Base-by-base conservation (phyloP, 2,329 filamentous ascomycete species). In the Colletotrichum lentis region DNA sequence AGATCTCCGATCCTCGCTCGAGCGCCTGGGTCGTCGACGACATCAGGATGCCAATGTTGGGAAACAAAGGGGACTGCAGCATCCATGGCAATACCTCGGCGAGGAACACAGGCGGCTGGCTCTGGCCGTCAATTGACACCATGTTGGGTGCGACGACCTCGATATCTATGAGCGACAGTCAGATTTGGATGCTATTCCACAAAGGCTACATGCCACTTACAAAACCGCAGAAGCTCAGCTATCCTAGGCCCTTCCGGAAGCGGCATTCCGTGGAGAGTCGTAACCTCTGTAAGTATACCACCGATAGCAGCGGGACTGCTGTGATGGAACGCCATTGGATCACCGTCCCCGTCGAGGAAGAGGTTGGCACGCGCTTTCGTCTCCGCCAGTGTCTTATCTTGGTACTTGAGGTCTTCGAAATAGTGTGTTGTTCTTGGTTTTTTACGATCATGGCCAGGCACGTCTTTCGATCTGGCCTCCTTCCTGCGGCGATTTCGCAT, bases 201-300 rank as follows among this genome's bases (percentile, higher is more conserved):
- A 7, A 22, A 18, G 22, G 14, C 2, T 22, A 56, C 41, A 67
- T 16, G 70, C 24, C 1, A 69, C 74, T 67, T 62, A 76, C 75
- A 76, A 47, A 76, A 74, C 35, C 73, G 71, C 14, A 77, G 69
- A 24, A 76, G 67, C 60, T 76, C 72, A 5, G 71, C 67, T 47
- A 76, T 74, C 3, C 71, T 67, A 18, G 62, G 64, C 1, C 73
- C 71, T 11, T 71, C 20, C 7, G 72, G 72, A 39, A 76, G 71
- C 18, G 73, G 72, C 52, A 76, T 65, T 3, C 67, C 69, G 76
- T 67, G 82, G 82, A 77, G 80, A 80, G 74, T 83, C 78, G 61
- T 72, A 63, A 46, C 67, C 69, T 74, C 67, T 1, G 71, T 64
- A 37, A 74, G 69, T 46, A 73, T 71, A 35, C 71, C 71, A 7